A percentile compares a stretch with the other conserved stretches of the same genome.
These are phyloP conservation scores for Apiotrichum akiyoshidainum DNA, from an alignment of 1,284 basidiomycete genomes.

Conservation along the genomic window DNA sequence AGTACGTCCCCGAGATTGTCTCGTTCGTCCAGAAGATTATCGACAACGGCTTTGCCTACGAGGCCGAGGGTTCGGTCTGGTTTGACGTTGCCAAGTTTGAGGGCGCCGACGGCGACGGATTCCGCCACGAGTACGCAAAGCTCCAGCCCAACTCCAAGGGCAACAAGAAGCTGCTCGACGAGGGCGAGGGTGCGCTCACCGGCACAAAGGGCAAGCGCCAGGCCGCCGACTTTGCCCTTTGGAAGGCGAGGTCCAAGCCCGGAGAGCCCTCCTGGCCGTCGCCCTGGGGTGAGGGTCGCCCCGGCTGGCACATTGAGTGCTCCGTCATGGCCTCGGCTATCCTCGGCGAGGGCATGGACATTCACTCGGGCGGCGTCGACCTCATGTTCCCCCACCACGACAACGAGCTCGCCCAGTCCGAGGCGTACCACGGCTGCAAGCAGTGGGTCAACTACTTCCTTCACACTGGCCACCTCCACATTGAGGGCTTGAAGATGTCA, in stretches of 20 bases:
- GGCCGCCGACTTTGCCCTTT: conserved; percentile 85
- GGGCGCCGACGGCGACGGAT: conserved; percentile 55
- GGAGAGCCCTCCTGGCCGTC: conserved; percentile 98
- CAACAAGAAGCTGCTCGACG: conserved; percentile 83
- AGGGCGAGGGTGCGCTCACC: conserved; percentile 84
- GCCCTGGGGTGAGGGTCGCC: conserved; percentile 93
- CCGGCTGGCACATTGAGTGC: conserved; percentile 99
- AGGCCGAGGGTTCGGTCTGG: conserved; percentile 83
- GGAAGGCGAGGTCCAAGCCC: conserved; percentile 89
- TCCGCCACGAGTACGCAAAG: conserved; percentile 84
- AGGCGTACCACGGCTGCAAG: conserved; percentile 87
- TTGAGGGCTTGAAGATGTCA: conserved; percentile 98
- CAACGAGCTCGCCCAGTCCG: conserved; percentile 96
- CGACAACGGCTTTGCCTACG: conserved; percentile 87
- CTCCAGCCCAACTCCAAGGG: conserved; percentile 93
- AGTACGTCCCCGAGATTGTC: conserved; percentile 95
- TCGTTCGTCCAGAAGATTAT: conserved; percentile 83
- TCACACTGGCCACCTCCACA: conserved; percentile 97
- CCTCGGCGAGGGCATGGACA: conserved; percentile 90
- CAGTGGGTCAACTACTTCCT: conserved; percentile 99
- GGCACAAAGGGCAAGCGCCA: conserved; percentile 60
- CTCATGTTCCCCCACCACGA: conserved; percentile 99
- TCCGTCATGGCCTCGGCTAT: conserved; percentile 97
- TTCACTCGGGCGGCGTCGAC: conserved; percentile 96
- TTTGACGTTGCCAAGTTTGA: conserved; percentile 92